Evolutionary conservation across 1,139 yeast species (phyloP), one percentile per base, ranked within the genome.

Genomic region (Candida tetrigidarum): DNA sequence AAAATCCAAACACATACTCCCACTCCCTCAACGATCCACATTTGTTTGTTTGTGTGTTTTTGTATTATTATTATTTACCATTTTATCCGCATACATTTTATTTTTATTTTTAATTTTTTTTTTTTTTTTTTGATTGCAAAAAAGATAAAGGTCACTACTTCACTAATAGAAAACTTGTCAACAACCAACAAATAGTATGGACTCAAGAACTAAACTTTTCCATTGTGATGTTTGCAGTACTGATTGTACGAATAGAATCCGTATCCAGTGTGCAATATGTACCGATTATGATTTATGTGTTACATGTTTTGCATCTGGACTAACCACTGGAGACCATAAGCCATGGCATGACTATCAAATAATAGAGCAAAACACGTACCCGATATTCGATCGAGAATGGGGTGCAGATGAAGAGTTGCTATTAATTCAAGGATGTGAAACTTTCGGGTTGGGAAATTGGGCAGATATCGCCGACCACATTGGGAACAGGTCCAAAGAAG

Each of bases 371-470:
- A 93, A 92, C 60, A 88, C 96, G 4, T 93, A 90, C 60, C 99
- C 99, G 0, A 88, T 95, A 18, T 86, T 93, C 55, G 88, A 83
- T 44, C 80, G 79, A 46, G 93, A 86, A 41, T 93, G 99, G 99
- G 99, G 99, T 26, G 99, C 99, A 0, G 99, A 93, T 65, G 99
- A 93, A 64, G 99, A 93, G 63, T 63, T 92, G 49, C 71, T 90
- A 40, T 72, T 93, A 49, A 80, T 95, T 16, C 96, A 91, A 63
- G 99, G 98, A 6, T 86, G 96, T 43, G 97, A 92, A 63, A 86
- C 89, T 5, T 78, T 80, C 45, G 99, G 99, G 0, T 71, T 92
- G 47, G 99, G 99, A 4, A 92, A 92, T 63, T 93, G 99, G 99
- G 96, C 89, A 56, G 99, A 93, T 64, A 81, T 93, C 14, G 87